A percentile compares a stretch with the other conserved stretches of the same genome.
These are phyloP conservation scores for Amanita inopinata DNA, from an alignment of 768 basidiomycete genomes.

Conservation along the genomic window DNA sequence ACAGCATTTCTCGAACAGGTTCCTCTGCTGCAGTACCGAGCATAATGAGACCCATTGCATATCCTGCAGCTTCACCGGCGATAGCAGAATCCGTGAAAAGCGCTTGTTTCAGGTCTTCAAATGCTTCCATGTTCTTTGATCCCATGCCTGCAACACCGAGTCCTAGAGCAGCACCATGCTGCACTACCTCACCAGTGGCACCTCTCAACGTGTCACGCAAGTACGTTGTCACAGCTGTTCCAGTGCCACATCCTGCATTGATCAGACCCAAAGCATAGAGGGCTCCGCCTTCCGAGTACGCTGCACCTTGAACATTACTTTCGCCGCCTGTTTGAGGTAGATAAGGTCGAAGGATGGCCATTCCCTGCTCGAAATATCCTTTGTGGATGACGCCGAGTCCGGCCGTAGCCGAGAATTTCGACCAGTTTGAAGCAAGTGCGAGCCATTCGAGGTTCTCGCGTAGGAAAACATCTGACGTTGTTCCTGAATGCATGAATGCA, in stretches of 20 bases:
- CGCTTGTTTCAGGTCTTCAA: slow-evolving; percentile 82
- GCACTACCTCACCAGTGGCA: slow-evolving; percentile 77
- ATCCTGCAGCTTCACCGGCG: slow-evolving; percentile 92
- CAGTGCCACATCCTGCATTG: slow-evolving; percentile 84
- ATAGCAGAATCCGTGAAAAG: slow-evolving; percentile 94
- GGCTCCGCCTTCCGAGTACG: slow-evolving; percentile 94
- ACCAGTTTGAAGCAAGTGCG: slow-evolving; percentile 92
- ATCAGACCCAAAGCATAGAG: slow-evolving; percentile 92
- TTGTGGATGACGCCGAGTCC: slow-evolving; percentile 97
- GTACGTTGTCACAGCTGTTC: slow-evolving; percentile 66
- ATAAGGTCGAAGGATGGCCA: slow-evolving; percentile 88
- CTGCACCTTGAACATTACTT: slow-evolving; percentile 66
- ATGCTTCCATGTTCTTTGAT: slow-evolving; percentile 78
- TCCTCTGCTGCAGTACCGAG: slow-evolving; percentile 81
- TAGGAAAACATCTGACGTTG: slow-evolving; percentile 88
- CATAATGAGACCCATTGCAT: slow-evolving; percentile 98
- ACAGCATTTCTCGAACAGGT: slow-evolving; percentile 87
- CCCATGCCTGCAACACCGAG: slow-evolving; percentile 96
- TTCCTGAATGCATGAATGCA: slow-evolving; percentile 97
- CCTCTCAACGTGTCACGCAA: slow-evolving; percentile 72
- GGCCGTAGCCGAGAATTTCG: slow-evolving; percentile 96
- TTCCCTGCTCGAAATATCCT: slow-evolving; percentile 89
- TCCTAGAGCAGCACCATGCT: slow-evolving; percentile 95
- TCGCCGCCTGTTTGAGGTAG: slow-evolving; percentile 74
- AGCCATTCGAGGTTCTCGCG: slow-evolving; percentile 98